Evolutionary conservation across 2,329 filamentous ascomycete species (phyloP).

Genomic region (Massarina eburnea): DNA sequence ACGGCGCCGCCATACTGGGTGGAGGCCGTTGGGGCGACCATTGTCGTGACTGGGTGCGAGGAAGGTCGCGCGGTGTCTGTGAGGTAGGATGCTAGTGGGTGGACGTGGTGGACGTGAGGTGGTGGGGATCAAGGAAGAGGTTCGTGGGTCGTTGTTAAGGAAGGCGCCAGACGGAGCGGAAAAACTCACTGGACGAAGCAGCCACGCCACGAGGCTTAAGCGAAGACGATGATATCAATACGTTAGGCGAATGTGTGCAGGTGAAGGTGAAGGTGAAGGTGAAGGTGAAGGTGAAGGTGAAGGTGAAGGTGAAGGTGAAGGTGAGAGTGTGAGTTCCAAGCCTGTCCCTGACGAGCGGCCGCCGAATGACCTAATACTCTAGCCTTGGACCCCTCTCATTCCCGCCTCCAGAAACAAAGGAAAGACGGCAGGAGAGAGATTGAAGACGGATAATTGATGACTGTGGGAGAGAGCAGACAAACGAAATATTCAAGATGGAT

Average conservation of each 20-base stretch:
- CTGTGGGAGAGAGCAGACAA: neutral
- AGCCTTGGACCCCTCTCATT: too few species aligned
- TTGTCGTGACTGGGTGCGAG: neutral
- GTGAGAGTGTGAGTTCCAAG: too few species aligned
- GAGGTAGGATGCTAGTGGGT: neutral
- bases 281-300: constrained; percentile 8
- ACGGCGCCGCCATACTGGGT: constrained; percentile 1
- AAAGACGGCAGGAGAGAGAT: too few species aligned
- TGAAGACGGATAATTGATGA: neutral
- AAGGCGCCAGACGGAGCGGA: constrained; percentile 8
- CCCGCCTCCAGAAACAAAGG: too few species aligned
- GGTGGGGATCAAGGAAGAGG: neutral
- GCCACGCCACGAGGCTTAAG: neutral
- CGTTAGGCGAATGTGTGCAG: neutral
- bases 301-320: too few species aligned
- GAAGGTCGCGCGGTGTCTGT: neutral
- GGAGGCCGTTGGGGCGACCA: constrained; percentile 7
- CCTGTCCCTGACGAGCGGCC: too few species aligned
- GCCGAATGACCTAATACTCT: too few species aligned
- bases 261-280: neutral
- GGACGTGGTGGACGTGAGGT: constrained; percentile 1
- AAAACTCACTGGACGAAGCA: neutral
- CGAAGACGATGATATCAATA: neutral
- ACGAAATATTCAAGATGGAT: neutral
- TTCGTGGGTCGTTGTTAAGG: neutral